phyloP scores from a whole-genome alignment of 805 yeast genomes.

The Metschnikowia henanensis region DNA sequence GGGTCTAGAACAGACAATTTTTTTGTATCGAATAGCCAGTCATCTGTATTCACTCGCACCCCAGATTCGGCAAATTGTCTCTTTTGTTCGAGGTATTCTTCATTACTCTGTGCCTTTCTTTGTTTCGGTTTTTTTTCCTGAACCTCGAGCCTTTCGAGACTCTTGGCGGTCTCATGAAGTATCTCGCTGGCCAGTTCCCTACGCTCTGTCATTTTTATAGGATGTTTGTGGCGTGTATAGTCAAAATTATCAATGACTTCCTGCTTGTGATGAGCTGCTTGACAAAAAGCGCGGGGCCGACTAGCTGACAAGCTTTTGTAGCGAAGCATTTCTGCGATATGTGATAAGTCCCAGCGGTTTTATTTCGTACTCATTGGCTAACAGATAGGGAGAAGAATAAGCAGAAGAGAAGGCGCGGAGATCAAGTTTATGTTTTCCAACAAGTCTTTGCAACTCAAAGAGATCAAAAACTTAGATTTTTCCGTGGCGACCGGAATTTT shows the following conservation, averaged over 20 bases:
- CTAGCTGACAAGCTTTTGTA: too few species aligned
- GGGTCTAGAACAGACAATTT: slow-evolving; percentile 29
- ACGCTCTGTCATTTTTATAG: background rate
- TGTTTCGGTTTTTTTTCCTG: slow-evolving; percentile 15
- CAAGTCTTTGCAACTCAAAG: too few species aligned
- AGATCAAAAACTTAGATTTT: too few species aligned
- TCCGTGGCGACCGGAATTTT: too few species aligned
- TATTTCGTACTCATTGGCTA: too few species aligned
- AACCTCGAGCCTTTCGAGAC: slow-evolving; percentile 3
- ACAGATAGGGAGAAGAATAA: too few species aligned
- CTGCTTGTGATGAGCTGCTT: background rate
- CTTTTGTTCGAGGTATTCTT: slow-evolving; percentile 55
- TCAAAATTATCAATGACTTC: too few species aligned
- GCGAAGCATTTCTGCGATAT: too few species aligned
- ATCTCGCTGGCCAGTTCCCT: background rate
- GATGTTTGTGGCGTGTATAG: too few species aligned
- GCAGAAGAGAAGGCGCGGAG: too few species aligned
- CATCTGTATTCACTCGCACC: slow-evolving; percentile 51
- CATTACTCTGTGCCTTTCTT: slow-evolving; percentile 73
- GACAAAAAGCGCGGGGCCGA: background rate
- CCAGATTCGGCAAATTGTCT: slow-evolving; percentile 52
- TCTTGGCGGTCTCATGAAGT: background rate
- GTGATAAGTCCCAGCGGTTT: too few species aligned
- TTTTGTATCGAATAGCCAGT: slow-evolving; percentile 39
- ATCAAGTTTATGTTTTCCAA: too few species aligned